Evolutionary conservation across 495 filamentous ascomycete species (phyloP).

Genomic region (Poronia punctata): DNA sequence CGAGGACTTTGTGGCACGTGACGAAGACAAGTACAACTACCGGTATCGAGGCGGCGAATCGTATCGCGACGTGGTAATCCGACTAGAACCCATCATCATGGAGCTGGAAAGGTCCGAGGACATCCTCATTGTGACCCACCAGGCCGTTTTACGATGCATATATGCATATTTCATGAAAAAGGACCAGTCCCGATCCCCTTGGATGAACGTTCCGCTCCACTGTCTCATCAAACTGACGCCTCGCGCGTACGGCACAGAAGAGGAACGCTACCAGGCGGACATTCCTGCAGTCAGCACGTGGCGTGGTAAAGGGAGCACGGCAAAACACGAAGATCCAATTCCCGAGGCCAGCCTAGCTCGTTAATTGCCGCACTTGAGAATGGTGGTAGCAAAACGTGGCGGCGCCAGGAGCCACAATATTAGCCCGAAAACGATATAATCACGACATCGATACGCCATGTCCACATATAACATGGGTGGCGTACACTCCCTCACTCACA

Average conservation of each 20-base stretch:
- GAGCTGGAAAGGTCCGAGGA: conserved; percentile 93
- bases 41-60: conserved; percentile 95
- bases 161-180: conserved; percentile 99
- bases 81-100: conserved; percentile 98
- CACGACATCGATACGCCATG: no score
- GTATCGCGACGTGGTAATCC: conserved; percentile 95
- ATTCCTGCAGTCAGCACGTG: conserved; percentile 94
- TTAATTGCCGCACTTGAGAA: no score
- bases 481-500: no score
- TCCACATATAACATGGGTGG: no score
- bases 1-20: conserved; percentile 87
- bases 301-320: conserved; percentile 82
- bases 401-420: no score
- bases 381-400: no score
- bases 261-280: conserved; percentile 77
- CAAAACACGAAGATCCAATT: conserved; percentile 54
- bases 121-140: conserved; percentile 96
- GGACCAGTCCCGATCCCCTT: conserved; percentile 85
- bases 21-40: conserved; percentile 98
- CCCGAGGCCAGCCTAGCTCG: conserved; percentile 26
- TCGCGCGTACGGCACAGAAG: conserved; percentile 84
- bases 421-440: no score
- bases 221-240: conserved; percentile 95
- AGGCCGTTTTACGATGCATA: conserved; percentile 92
- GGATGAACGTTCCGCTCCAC: conserved; percentile 88